phyloP scores from a whole-genome alignment of 129 eudicot genomes.

The Daucus carota region DNA sequence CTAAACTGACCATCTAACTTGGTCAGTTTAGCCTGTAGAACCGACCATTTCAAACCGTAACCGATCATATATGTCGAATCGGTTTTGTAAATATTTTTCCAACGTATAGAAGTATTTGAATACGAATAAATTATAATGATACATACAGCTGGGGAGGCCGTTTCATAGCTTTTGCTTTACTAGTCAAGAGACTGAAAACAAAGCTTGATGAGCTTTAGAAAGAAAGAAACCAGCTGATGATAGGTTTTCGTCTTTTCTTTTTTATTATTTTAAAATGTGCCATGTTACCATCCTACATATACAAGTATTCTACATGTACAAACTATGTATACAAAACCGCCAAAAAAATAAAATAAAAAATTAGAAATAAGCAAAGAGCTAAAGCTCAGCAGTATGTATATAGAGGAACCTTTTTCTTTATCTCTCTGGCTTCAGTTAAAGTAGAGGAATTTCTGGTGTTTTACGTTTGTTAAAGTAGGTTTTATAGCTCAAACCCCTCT shows the following conservation, averaged over 20 bases:
- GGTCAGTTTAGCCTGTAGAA: too few relatives aligned
- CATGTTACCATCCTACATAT: neutral
- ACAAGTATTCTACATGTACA: neutral
- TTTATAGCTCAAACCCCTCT: slow-evolving; percentile 32
- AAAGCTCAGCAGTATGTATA: slow-evolving; percentile 26
- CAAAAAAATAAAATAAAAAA: slow-evolving; percentile 15
- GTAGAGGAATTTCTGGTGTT: slow-evolving; percentile 62
- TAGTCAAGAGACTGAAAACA: slow-evolving; percentile 7
- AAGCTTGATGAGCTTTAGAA: slow-evolving; percentile 2
- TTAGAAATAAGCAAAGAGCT: slow-evolving; percentile 37
- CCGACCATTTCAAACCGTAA: too few relatives aligned
- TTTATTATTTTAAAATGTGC: neutral
- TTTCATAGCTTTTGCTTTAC: slow-evolving; percentile 12
- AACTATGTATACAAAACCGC: slow-evolving; percentile 15
- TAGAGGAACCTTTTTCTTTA: slow-evolving; percentile 48
- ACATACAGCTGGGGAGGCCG: slow-evolving; percentile 3
- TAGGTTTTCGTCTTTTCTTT: neutral
- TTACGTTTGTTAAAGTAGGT: slow-evolving; percentile 53
- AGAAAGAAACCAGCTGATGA: neutral
- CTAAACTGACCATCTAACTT: too few relatives aligned
- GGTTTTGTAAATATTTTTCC: too few relatives aligned
- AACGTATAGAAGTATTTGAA: too few relatives aligned
- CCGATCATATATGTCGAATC: too few relatives aligned
- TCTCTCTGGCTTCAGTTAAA: slow-evolving; percentile 62
- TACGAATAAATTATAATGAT: too few relatives aligned